These are phyloP conservation scores for Ophiostoma quercus DNA, from an alignment of 2,329 filamentous ascomycete species.

Conservation along the genomic window DNA sequence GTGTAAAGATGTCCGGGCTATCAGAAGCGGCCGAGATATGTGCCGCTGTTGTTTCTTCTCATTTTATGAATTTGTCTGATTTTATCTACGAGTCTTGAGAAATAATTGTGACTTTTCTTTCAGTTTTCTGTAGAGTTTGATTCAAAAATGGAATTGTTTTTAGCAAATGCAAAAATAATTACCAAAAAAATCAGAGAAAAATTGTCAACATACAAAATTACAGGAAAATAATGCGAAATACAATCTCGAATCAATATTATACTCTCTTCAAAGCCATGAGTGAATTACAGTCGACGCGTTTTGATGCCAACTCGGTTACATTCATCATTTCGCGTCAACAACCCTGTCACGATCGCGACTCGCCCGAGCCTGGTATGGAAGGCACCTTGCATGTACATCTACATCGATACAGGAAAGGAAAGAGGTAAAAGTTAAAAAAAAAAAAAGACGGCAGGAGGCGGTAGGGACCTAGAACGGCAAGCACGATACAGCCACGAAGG, in stretches of 20 bases:
- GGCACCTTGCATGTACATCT: neutral
- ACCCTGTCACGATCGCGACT: conserved; percentile 3
- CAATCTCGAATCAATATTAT: no score
- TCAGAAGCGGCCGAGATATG: neutral
- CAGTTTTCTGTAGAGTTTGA: no score
- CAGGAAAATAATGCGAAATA: neutral
- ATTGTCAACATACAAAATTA: neutral
- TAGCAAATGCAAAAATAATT: neutral
- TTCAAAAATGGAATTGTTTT: no score
- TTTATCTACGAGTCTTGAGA: neutral
- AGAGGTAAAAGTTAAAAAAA: neutral
- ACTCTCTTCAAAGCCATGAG: neutral
- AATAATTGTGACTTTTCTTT: no score
- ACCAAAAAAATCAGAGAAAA: neutral
- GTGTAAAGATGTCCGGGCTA: neutral
- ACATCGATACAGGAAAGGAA: neutral
- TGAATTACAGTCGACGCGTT: neutral
- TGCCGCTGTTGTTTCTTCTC: neutral
- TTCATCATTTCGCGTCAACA: neutral
- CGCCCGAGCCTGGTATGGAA: neutral
- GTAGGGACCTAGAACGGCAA: neutral
- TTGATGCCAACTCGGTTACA: neutral
- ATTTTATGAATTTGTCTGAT: neutral
- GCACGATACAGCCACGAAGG: neutral
- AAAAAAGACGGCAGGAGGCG: neutral